Percentiles rank a stretch among this genome's conserved stretches.
Conservation (phyloP, 495 filamentous ascomycete species). For the Arthonia radiata region DNA sequence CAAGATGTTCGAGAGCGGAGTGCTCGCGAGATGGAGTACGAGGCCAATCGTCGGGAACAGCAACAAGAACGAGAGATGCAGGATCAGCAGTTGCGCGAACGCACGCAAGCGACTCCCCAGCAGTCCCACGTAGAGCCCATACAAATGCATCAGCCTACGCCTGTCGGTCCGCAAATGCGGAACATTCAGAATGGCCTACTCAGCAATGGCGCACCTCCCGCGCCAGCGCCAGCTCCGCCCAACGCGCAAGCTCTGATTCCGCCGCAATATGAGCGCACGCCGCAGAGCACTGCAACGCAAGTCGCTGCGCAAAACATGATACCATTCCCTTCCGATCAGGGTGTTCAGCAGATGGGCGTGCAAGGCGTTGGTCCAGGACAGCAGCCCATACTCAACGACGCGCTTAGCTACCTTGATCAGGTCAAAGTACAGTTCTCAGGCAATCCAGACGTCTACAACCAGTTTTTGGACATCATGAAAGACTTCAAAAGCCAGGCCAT, state of each 20-base stretch:
- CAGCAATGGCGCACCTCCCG: slow-evolving; percentile 37
- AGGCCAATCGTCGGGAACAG: slow-evolving; percentile 34
- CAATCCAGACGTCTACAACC: slow-evolving; percentile 93
- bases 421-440: slow-evolving; percentile 97
- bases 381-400: slow-evolving; percentile 90
- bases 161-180: slow-evolving; percentile 27
- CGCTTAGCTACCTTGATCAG: slow-evolving; percentile 90
- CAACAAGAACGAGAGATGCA: slow-evolving; percentile 39
- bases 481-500: slow-evolving; percentile 99
- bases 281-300: slow-evolving; percentile 39
- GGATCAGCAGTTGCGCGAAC: slow-evolving; percentile 24
- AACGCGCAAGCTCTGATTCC: slow-evolving; percentile 45
- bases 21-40: slow-evolving; percentile 20
- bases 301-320: slow-evolving; percentile 28
- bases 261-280: slow-evolving; percentile 28
- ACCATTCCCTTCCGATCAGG: too few relatives aligned
- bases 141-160: slow-evolving; percentile 75
- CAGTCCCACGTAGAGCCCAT: slow-evolving; percentile 67
- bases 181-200: slow-evolving; percentile 72
- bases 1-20: slow-evolving; percentile 17
- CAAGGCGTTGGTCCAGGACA: slow-evolving; percentile 36
- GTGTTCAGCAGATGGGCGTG: slow-evolving; percentile 37
- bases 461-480: slow-evolving; percentile 98
- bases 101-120: slow-evolving; percentile 32
- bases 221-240: slow-evolving; percentile 28